Percentiles rank a stretch among this genome's conserved stretches.
phyloP scores from a whole-genome alignment of 345 rosid species.

The Hirschfeldia incana region DNA sequence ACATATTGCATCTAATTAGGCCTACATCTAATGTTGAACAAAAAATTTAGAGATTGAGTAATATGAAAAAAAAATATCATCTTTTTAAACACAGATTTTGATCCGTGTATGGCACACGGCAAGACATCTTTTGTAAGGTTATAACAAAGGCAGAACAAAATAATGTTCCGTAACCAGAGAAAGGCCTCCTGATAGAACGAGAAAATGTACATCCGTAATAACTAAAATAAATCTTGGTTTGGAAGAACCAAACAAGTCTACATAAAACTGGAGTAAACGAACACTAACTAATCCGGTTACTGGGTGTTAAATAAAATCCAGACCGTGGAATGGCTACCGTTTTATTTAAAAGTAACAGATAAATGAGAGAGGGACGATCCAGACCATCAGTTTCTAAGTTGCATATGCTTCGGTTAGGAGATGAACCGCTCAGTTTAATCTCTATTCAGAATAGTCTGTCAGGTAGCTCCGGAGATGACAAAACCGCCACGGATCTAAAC shows the following conservation, averaged over 20 bases:
- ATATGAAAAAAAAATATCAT: background rate
- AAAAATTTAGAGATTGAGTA: background rate
- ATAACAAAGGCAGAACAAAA: background rate
- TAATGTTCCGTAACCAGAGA: background rate
- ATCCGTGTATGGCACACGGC: background rate
- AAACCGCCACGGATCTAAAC: slow-evolving; percentile 73
- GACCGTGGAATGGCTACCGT: slow-evolving; percentile 17
- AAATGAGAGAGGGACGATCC: background rate
- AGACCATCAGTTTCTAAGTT: slow-evolving; percentile 1
- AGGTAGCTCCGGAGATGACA: slow-evolving; percentile 59
- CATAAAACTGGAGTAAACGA: slow-evolving; percentile 15
- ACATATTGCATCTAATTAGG: too few species aligned
- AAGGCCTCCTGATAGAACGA: background rate
- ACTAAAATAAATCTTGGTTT: slow-evolving; percentile 9
- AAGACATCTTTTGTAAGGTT: background rate
- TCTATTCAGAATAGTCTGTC: slow-evolving; percentile 55
- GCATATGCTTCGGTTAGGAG: slow-evolving; percentile 36
- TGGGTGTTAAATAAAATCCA: background rate
- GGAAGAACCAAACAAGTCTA: slow-evolving; percentile 32
- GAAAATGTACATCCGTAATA: background rate
- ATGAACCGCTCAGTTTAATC: slow-evolving; percentile 29
- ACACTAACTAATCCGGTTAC: background rate
- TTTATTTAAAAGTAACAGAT: slow-evolving; percentile 12
- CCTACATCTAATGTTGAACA: background rate
- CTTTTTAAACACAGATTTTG: background rate